A percentile compares a stretch with the other conserved stretches of the same genome.
phyloP scores from a whole-genome alignment of 2,329 filamentous ascomycete species.

The Sordariomycetes sp. region DNA sequence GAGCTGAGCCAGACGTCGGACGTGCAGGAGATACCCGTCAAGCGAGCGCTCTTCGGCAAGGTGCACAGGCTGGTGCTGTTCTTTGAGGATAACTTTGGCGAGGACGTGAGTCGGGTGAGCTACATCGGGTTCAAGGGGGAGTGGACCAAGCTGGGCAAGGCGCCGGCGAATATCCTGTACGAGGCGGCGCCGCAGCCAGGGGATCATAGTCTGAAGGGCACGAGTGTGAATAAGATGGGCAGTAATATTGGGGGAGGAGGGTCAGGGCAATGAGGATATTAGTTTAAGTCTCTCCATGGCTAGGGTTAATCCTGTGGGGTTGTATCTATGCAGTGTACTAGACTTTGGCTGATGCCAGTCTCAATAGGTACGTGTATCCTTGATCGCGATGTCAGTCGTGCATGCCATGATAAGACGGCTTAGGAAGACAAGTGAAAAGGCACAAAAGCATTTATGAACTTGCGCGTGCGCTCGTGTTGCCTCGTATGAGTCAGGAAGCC shows the following conservation, averaged over 20 bases:
- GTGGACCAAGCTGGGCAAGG: conserved; percentile 70
- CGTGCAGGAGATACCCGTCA: conserved; percentile 80
- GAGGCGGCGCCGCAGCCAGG: conserved; percentile 87
- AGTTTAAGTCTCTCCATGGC: no score
- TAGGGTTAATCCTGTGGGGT: no score
- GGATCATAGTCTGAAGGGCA: conserved; percentile 67
- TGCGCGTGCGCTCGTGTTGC: no score
- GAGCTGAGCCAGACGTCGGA: conserved; percentile 70
- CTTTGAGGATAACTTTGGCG: conserved; percentile 83
- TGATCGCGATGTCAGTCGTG: no score
- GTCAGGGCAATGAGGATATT: conserved; percentile 19
- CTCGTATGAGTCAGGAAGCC: no score
- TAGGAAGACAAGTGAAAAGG: no score
- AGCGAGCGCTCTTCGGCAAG: conserved; percentile 79
- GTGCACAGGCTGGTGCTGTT: conserved; percentile 80
- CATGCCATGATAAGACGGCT: no score
- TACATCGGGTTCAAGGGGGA: conserved; percentile 93
- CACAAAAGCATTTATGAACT: no score
- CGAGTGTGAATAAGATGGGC: conserved; percentile 43
- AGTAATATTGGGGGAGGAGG: conserved; percentile 39
- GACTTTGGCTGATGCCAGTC: no score
- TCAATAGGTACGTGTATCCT: no score
- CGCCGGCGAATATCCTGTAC: conserved; percentile 76
- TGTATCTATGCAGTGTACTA: no score
- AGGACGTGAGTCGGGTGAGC: conserved; percentile 65